Base-by-base conservation (phyloP, 2,329 filamentous ascomycete species). In the Thielaviopsis musarum region DNA sequence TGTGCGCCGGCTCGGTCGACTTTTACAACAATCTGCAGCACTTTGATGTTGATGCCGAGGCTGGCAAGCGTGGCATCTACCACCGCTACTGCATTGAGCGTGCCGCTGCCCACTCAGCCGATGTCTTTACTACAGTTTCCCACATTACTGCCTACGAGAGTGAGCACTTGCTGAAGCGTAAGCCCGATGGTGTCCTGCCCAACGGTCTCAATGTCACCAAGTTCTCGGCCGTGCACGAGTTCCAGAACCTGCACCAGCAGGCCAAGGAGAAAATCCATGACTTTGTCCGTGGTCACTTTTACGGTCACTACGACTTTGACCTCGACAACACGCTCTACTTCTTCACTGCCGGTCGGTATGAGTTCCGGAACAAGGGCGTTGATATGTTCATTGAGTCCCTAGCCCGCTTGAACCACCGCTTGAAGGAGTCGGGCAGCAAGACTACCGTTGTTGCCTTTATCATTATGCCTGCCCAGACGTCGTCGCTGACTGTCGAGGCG, bases 311-410 rank as follows among this genome's bases (percentile, higher is more conserved):
- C 70, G 91, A 98, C 69, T 97, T 97, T 65, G 89, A 96, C 63
- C 84, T 90, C 15, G 91, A 97, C 62, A 95, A 97, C 72, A 98
- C 93, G 0, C 80, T 98, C 41, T 98, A 96, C 74, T 86, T 97
- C 74, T 98, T 98, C 77, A 98, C 91, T 3, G 87, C 93, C 6
- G 93, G 93, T 62, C 87, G 93, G 63, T 98, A 98, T 69, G 93
- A 98, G 72, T 98, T 91, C 78, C 80, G 93, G 64, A 98, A 98
- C 70, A 98, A 98, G 74, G 93, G 93, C 68, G 91, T 96, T 10
- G 93, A 98, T 72, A 97, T 98, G 93, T 98, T 97, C 72, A 95
- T 98, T 65, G 93, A 98, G 73, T 93, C 91, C 3, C 76, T 98
- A 63, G 93, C 93, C 28, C 87, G 93, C 52, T 75, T 98, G 67